phyloP scores from a whole-genome alignment of 2,329 filamentous ascomycete genomes.

The Raffaelea deltoideospora region DNA sequence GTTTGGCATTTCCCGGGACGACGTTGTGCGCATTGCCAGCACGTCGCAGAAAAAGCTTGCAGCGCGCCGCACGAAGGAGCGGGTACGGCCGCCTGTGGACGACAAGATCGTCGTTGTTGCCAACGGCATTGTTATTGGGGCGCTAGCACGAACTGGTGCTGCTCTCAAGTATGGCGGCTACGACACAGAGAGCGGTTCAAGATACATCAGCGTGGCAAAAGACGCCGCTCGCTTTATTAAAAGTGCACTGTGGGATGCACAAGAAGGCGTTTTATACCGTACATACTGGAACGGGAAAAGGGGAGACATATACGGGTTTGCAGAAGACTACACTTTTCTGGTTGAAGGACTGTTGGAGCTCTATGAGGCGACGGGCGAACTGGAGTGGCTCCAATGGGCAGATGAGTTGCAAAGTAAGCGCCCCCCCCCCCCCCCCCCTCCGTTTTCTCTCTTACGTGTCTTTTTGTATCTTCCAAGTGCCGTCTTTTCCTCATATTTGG shows the following conservation, averaged over 20 bases:
- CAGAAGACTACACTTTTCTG: slow-evolving; percentile 89
- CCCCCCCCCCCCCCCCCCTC: background rate
- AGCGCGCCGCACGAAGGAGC: slow-evolving; percentile 56
- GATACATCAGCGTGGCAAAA: slow-evolving; percentile 51
- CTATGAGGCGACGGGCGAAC: slow-evolving; percentile 65
- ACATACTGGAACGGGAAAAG: slow-evolving; percentile 54
- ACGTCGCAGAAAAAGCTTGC: slow-evolving; percentile 53
- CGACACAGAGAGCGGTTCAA: slow-evolving; percentile 38
- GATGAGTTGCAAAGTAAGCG: slow-evolving; percentile 58
- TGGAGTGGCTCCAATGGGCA: slow-evolving; percentile 63
- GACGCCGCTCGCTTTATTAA: slow-evolving; percentile 59
- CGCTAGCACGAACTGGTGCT: slow-evolving; percentile 60
- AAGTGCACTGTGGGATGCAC: slow-evolving; percentile 53
- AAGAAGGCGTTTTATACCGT: slow-evolving; percentile 50
- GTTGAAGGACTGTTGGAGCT: slow-evolving; percentile 71
- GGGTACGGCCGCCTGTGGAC: slow-evolving; percentile 64
- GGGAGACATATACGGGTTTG: slow-evolving; percentile 57
- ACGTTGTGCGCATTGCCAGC: slow-evolving; percentile 52
- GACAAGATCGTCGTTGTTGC: slow-evolving; percentile 77
- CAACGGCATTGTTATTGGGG: slow-evolving; percentile 79
- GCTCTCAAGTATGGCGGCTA: slow-evolving; percentile 40
- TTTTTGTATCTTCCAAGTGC: background rate
- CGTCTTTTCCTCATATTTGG: slow-evolving; percentile 5
- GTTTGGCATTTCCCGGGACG: slow-evolving; percentile 54
- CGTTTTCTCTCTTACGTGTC: background rate